Evolutionary conservation across 208 protist species (phyloP).

Genomic region (Novymonas esmeraldas): DNA sequence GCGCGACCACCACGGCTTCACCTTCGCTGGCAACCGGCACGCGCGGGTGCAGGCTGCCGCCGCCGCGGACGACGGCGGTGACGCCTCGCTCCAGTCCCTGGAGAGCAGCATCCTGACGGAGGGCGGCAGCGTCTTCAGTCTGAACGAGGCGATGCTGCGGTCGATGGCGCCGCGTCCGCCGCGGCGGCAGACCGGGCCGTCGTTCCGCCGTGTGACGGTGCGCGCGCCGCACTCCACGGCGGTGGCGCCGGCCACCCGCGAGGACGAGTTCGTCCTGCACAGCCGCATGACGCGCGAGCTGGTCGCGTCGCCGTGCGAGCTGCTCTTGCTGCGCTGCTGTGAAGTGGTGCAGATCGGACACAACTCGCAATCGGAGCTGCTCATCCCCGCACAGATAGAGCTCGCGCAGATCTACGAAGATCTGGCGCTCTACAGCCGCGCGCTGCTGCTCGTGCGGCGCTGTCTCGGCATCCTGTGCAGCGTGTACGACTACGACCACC

Average conservation of each 20-base stretch:
- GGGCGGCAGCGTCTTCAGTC: slow-evolving; percentile 67
- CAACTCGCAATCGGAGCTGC: slow-evolving; percentile 82
- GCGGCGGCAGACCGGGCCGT: slow-evolving; percentile 60
- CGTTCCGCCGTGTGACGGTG: slow-evolving; percentile 53
- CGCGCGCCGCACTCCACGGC: slow-evolving; percentile 36
- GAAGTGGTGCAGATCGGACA: slow-evolving; percentile 86
- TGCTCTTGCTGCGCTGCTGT: slow-evolving; percentile 84
- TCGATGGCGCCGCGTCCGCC: slow-evolving; percentile 68
- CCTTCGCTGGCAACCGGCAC: slow-evolving; percentile 44
- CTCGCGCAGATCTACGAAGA: slow-evolving; percentile 87
- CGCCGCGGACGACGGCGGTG: slow-evolving; percentile 19
- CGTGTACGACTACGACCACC: slow-evolving; percentile 89
- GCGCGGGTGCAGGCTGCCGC: slow-evolving; percentile 29
- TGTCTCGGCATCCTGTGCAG: slow-evolving; percentile 84
- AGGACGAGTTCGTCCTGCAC: slow-evolving; percentile 83
- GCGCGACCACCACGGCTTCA: slow-evolving; percentile 69
- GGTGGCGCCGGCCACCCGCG: slow-evolving; percentile 28
- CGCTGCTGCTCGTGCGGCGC: slow-evolving; percentile 77
- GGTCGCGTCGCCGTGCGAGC: slow-evolving; percentile 78
- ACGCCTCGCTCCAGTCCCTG: slow-evolving; percentile 50
- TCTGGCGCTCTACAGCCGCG: slow-evolving; percentile 72
- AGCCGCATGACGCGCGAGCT: slow-evolving; percentile 84
- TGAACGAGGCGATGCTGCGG: slow-evolving; percentile 79
- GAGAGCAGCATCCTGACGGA: slow-evolving; percentile 62
- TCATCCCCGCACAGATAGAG: slow-evolving; percentile 78